Conservation (phyloP, 1,284 basidiomycete genomes). For the Cutaneotrichosporon spelunceum region DNA sequence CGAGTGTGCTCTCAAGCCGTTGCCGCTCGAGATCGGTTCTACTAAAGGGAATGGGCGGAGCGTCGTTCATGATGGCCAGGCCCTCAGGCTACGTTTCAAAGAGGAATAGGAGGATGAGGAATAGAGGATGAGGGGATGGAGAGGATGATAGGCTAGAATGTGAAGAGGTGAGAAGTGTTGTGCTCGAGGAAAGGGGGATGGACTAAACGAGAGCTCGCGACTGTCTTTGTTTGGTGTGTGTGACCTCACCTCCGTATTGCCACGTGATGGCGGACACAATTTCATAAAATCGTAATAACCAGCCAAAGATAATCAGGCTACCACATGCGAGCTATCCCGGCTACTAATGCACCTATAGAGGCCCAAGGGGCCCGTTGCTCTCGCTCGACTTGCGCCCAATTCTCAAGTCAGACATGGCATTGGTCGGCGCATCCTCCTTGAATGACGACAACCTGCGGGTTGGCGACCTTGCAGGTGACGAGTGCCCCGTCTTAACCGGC, state of each 20-base stretch:
- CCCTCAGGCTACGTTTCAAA: not conserved
- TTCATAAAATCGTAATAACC: not conserved
- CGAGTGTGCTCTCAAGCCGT: slow-evolving; percentile 46
- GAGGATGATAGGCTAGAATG: not conserved
- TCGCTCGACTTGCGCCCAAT: slow-evolving; percentile 8
- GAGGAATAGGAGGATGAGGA: not conserved
- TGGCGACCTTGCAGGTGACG: slow-evolving; percentile 8
- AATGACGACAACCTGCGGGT: slow-evolving; percentile 8
- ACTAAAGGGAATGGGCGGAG: slow-evolving; percentile 42
- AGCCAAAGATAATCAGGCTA: not conserved
- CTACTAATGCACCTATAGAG: slow-evolving; percentile 21
- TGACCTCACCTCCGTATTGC: not conserved
- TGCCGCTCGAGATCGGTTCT: slow-evolving; percentile 44
- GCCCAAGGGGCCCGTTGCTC: slow-evolving; percentile 22
- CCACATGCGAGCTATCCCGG: not conserved
- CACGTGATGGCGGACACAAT: slow-evolving; percentile 11
- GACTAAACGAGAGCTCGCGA: not conserved
- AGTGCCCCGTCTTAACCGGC: slow-evolving; percentile 6
- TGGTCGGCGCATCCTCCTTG: slow-evolving; percentile 10
- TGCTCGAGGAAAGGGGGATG: not conserved
- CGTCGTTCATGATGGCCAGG: slow-evolving; percentile 28
- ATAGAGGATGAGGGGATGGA: slow-evolving; percentile 1
- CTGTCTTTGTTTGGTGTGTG: slow-evolving; percentile 18
- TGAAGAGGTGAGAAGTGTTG: slow-evolving; percentile 8
- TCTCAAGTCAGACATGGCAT: not conserved